A percentile compares a stretch with the other conserved stretches of the same genome.
These are phyloP conservation scores for Prillingera fragicola DNA, from an alignment of 1,284 basidiomycete genomes.

Conservation along the genomic window DNA sequence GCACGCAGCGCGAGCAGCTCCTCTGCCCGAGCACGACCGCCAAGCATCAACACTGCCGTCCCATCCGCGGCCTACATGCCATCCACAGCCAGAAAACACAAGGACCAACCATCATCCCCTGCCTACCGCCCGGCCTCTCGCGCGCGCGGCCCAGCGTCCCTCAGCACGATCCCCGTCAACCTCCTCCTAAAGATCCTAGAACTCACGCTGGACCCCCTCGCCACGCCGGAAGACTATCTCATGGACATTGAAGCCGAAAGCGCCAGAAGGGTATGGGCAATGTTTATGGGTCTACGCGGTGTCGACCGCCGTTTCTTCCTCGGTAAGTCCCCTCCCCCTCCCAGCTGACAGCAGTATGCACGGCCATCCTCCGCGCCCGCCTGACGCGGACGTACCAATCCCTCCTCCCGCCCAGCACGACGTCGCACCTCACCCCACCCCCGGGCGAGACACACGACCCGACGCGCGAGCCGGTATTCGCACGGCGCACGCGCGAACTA, in stretches of 20 bases:
- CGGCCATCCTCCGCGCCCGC: constrained; percentile 27
- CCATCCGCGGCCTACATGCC: too few relatives aligned
- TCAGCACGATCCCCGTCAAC: constrained; percentile 29
- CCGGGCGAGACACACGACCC: neutral
- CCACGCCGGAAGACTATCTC: constrained; percentile 26
- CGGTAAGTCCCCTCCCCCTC: constrained; percentile 19
- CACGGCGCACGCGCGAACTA: constrained; percentile 30
- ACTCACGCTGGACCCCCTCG: constrained; percentile 30
- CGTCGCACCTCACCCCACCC: constrained; percentile 30
- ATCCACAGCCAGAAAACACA: too few relatives aligned
- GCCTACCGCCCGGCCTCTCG: neutral
- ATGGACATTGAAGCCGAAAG: constrained; percentile 34
- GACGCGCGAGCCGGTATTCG: constrained; percentile 24
- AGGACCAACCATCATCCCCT: too few relatives aligned
- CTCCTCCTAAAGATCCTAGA: constrained; percentile 31
- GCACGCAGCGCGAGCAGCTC: too few relatives aligned
- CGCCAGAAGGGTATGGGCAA: constrained; percentile 23
- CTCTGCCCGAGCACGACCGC: too few relatives aligned
- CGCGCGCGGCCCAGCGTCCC: constrained; percentile 4
- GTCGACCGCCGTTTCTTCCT: constrained; percentile 38
- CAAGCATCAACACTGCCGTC: too few relatives aligned
- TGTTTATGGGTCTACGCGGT: constrained; percentile 29
- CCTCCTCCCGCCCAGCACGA: constrained; percentile 19
- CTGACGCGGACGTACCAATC: constrained; percentile 22
- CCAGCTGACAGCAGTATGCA: constrained; percentile 24